phyloP scores from a whole-genome alignment of 768 basidiomycete species.

The Leucosporidium scottii region DNA sequence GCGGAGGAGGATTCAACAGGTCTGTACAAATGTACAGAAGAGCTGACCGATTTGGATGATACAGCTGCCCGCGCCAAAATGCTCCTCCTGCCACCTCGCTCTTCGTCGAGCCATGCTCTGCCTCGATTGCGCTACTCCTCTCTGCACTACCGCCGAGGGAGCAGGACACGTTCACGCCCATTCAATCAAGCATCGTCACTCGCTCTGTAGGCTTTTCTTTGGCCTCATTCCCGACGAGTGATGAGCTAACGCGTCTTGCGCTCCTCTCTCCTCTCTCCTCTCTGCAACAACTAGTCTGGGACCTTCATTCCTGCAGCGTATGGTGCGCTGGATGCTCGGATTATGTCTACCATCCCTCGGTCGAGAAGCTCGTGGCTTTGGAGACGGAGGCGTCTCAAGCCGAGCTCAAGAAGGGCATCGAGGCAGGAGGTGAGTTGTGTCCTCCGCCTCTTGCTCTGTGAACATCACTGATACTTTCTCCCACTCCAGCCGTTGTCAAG shows the following conservation, averaged over 20 bases:
- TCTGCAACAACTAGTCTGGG: slow-evolving; percentile 2
- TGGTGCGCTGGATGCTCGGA: slow-evolving; percentile 8
- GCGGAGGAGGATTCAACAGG: background rate
- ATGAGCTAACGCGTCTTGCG: background rate
- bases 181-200: background rate
- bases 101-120: background rate
- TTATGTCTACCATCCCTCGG: slow-evolving; percentile 1
- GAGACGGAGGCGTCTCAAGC: slow-evolving; percentile 1
- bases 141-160: too few relatives aligned
- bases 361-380: slow-evolving; percentile 3
- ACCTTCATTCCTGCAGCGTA: background rate
- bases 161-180: background rate
- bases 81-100: background rate
- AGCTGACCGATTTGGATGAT: background rate
- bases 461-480: background rate
- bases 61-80: background rate
- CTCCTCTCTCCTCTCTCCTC: too few relatives aligned
- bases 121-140: background rate
- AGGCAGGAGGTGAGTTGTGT: background rate
- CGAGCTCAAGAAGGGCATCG: background rate
- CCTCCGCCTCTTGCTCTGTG: background rate
- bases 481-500: background rate
- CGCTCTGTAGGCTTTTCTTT: background rate
- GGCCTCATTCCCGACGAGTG: too few relatives aligned
- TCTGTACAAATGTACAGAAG: background rate